Evolutionary conservation across 2,329 filamentous ascomycete genomes (phyloP), one percentile per base, ranked within the genome.

Genomic region (Herpotrichia juniperi): DNA sequence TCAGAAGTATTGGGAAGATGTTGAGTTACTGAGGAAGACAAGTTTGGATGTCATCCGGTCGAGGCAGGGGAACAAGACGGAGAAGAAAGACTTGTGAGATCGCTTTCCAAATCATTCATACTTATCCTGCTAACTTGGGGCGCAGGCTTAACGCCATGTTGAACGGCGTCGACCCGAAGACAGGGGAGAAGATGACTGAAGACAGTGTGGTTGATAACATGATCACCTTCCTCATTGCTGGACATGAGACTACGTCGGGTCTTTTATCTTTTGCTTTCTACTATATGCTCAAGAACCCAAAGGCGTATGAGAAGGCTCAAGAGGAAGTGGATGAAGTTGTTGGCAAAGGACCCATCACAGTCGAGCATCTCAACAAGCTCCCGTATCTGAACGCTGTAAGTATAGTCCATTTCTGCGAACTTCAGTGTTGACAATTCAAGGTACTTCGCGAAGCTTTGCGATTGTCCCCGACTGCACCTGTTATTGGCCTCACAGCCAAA

Each of bases 191-290:
- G 2, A 76, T 90, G 57, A 80, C 74, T 4, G 82, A 88, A 4
- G 81, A 81, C 9, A 82, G 83, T 53, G 80, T 89, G 43, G 79
- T 87, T 42, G 85, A 89, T 68, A 87, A 90, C 67, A 85, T 90
- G 58, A 83, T 89, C 47, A 82, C 82, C 2, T 88, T 90, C 76
- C 81, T 88, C 34, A 85, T 86, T 46, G 83, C 71, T 75, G 61
- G 63, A 81, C 54, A 75, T 70, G 54, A 75, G 71, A 74, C 71
- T 1, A 74, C 72, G 3, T 73, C 72, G 11, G 71, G 71, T 3
- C 50, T 73, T 1, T 53, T 75, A 6, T 75, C 72, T 0, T 77
- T 76, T 7, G 72, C 75, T 8, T 79, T 85, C 53, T 79, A 81
- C 58, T 78, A 81, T 45, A 73, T 86, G 2, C 57, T 81, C 1